Evolutionary conservation across 495 filamentous ascomycete genomes (phyloP), one percentile per base, ranked within the genome.

Genomic region (Daldinia childiae): DNA sequence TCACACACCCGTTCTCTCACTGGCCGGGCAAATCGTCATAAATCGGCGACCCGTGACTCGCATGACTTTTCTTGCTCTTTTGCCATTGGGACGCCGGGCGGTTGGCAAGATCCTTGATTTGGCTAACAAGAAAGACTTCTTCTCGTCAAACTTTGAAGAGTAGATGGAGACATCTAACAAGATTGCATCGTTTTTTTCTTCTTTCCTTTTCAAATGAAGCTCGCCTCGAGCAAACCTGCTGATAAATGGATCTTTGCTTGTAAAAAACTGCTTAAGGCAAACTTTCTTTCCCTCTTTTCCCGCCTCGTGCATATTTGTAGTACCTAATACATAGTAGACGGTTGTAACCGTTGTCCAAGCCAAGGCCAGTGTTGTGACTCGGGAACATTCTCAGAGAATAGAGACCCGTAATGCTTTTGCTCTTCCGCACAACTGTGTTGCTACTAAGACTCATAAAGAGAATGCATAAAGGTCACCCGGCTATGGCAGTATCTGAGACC

Each of bases 1-100:
- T 45, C 32, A 39, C 63, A 60, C 72, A 58, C 58, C 65, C 38
- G 54, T 64, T 62, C 54, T 68, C 63, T 71, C 27, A 74, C 71
- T 76, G 74, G 64, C 51, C 56, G 68, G 71, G 64, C 74, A 70
- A 74, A 72, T 75, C 73, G 79, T 77, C 79, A 76, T 77, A 78
- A 77, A 72, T 69, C 71, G 71, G 56, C 68, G 72, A 72, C 79
- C 76, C 77, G 81, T 81, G 79, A 83, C 80, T 74, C 71, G 76
- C 78, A 77, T 77, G 58, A 68, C 69, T 72, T 79, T 76, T 64
- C 63, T 73, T 74, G 73, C 64, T 62, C 45, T 64, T 69, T 75
- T 69, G 65, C 43, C 62, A 69, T 66, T 73, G 55, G 69, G 64
- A 70, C 69, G 64, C 61, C 66, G 64, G 68, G 64, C 64, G 63